Evolutionary conservation across 1,139 yeast species (phyloP).

Genomic region (Magnusiomyces tetraspermus): DNA sequence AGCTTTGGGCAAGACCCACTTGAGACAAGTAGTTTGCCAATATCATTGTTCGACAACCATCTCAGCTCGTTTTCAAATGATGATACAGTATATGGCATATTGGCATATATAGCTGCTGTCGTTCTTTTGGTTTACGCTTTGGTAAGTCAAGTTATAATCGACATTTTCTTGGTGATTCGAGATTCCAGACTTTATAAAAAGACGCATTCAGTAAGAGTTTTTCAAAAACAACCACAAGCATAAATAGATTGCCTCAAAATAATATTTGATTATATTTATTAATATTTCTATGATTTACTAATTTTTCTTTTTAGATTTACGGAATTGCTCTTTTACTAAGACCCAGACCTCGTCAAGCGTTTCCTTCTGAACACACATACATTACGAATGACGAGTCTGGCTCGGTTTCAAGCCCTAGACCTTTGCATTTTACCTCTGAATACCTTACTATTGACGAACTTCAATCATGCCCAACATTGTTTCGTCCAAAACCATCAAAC

Average conservation of each 20-base stretch:
- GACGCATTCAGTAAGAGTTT: background rate
- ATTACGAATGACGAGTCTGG: conserved; percentile 32
- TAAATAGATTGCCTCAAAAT: too few relatives aligned
- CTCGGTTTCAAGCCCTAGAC: conserved; percentile 19
- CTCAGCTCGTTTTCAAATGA: background rate
- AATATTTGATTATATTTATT: background rate
- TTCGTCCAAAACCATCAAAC: background rate
- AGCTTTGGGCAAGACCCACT: background rate
- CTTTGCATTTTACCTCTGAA: conserved; percentile 19
- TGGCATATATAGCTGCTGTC: background rate
- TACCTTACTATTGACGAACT: conserved; percentile 21
- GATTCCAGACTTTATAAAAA: background rate
- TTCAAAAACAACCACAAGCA: background rate
- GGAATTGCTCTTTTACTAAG: conserved; percentile 42
- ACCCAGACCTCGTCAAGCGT: conserved; percentile 54
- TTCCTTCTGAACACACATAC: conserved; percentile 44
- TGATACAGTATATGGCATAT: background rate
- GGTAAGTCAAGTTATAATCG: background rate
- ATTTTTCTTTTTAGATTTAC: conserved; percentile 30
- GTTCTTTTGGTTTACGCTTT: background rate
- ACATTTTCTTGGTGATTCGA: background rate
- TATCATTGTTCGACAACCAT: background rate
- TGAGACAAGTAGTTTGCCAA: background rate
- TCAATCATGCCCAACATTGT: background rate
- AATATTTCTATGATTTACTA: background rate